Evolutionary conservation across 768 basidiomycete genomes (phyloP).

Genomic region (Candolleomyces aberdarensis): DNA sequence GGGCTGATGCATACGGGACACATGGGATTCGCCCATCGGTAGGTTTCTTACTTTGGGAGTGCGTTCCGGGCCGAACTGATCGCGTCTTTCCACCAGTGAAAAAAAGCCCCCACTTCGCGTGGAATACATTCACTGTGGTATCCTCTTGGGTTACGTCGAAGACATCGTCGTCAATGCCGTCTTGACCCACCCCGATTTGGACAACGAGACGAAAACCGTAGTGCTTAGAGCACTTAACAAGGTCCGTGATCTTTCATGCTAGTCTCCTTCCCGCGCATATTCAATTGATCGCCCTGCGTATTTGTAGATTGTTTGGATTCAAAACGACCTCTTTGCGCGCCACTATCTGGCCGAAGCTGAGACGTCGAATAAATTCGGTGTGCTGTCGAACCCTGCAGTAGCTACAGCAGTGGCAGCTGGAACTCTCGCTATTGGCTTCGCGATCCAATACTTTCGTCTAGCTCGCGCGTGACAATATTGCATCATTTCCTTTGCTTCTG

Average conservation of each 20-base stretch:
- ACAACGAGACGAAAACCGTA: slow-evolving; percentile 34
- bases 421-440: background rate
- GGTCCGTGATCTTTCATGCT: slow-evolving; percentile 22
- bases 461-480: background rate
- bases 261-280: background rate
- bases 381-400: background rate
- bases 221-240: slow-evolving; percentile 43
- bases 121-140: slow-evolving; percentile 36
- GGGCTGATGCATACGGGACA: slow-evolving; percentile 49
- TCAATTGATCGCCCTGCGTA: background rate
- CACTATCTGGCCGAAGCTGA: slow-evolving; percentile 36
- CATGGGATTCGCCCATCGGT: slow-evolving; percentile 42
- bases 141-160: slow-evolving; percentile 45
- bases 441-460: background rate
- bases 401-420: background rate
- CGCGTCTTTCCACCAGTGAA: slow-evolving; percentile 9
- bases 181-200: slow-evolving; percentile 34
- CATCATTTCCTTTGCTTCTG: background rate
- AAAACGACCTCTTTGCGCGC: slow-evolving; percentile 45
- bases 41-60: background rate
- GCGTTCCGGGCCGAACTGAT: background rate
- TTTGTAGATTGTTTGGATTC: slow-evolving; percentile 44
- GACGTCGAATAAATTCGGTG: background rate
- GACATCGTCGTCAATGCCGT: slow-evolving; percentile 42
- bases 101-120: slow-evolving; percentile 32